Evolutionary conservation across 331 rosid species (phyloP), one percentile per base, ranked within the genome.

Genomic region (Spiraea crenata): DNA sequence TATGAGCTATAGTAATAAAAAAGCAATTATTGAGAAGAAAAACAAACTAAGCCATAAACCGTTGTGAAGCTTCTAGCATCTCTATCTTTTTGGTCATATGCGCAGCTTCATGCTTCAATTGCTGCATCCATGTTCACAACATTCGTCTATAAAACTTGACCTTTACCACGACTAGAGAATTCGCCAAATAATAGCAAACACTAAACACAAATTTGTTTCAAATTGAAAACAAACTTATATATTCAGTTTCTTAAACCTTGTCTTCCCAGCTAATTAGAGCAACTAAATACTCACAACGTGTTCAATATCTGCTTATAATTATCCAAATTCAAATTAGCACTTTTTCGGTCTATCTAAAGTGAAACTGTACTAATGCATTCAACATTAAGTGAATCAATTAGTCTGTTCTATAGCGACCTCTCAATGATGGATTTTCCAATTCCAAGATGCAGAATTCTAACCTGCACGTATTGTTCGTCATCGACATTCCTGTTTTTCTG

Each of bases 401-500:
- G 31, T 49, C 17, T 15, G 64, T 59, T 59, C 37, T 8, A 14
- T 59, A 37, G 37, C 45, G 4, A 59, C 40, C 4, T 65, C 65
- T 62, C 42, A 17, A 41, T 51, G 59, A 61, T 39, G 15, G 4
- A 46, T 25, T 4, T 40, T 16, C 38, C 34, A 56, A 48, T 34
- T 66, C 14, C 72, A 76, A 49, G 67, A 69, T 19, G 14, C 42
- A 73, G 72, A 25, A 14, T 63, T 69, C 67, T 58, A n/a, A 88
- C 96, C 96, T 86, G 83, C 61, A 60, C 40, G 38, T 51, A 25
- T 19, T 65, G 71, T 70, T 86, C 84, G 14, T 15, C 80, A 52
- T 72, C 87, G 14, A 35, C 31, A 25, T 25, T 15, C 13, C 7
- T 68, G 57, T 34, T 66, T 77, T 38, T 42, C n/a, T 65, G 73